A percentile compares a stretch with the other conserved stretches of the same genome.
phyloP scores from a whole-genome alignment of 2,329 filamentous ascomycete species.

The Colletotrichum acutatum region DNA sequence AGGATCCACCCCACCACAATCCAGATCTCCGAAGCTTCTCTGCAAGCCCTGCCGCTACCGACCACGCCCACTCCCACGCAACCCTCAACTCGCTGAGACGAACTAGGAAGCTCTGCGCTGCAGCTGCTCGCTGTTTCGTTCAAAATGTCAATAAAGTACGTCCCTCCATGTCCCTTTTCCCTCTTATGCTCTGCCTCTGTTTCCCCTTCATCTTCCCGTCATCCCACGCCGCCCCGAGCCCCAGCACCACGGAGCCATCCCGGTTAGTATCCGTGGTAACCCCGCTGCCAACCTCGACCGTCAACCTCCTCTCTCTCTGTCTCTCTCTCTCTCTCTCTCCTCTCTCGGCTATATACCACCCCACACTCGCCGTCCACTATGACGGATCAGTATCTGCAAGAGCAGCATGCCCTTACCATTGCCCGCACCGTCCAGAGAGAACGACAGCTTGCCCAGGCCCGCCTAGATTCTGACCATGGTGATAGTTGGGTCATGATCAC shows the following conservation, averaged over 20 bases:
- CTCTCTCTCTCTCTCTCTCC: constrained; percentile 20
- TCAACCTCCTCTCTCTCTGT: constrained; percentile 23
- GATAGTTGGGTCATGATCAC: constrained; percentile 92
- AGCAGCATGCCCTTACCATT: constrained; percentile 56
- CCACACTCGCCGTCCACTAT: constrained; percentile 51
- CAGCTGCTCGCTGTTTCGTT: constrained; percentile 30
- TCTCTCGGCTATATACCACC: constrained; percentile 17
- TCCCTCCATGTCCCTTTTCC: constrained; percentile 39
- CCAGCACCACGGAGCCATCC: constrained; percentile 33
- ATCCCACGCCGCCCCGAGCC: constrained; percentile 23
- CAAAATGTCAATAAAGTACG: constrained; percentile 67
- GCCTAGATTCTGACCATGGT: constrained; percentile 64
- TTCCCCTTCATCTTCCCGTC: constrained; percentile 12
- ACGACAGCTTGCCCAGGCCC: constrained; percentile 37
- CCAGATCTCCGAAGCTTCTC: constrained; percentile 38
- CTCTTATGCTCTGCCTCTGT: constrained; percentile 20
- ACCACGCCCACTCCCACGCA: constrained; percentile 35
- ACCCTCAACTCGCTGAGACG: constrained; percentile 37
- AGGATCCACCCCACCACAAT: constrained; percentile 38
- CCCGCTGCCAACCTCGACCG: constrained; percentile 27
- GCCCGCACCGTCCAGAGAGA: constrained; percentile 49
- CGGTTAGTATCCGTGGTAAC: constrained; percentile 31
- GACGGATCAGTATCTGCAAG: constrained; percentile 48
- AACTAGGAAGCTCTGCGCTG: constrained; percentile 37
- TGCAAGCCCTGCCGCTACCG: constrained; percentile 37